Evolutionary conservation across 257 asterid genomes (phyloP).

Genomic region (Nemophila menziesii): DNA sequence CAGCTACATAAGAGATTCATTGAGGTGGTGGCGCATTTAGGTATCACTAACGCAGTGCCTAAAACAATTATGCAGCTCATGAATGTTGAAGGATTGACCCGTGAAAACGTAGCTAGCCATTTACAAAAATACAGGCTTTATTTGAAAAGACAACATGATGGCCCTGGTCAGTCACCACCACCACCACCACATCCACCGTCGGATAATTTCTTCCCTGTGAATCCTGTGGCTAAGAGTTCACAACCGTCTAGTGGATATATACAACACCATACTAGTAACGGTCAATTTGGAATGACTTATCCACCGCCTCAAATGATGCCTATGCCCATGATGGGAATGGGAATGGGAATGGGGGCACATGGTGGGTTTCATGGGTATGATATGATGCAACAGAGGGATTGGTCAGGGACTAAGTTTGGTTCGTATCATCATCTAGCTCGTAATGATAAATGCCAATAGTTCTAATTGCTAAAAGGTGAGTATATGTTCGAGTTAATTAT

Average conservation of each 20-base stretch:
- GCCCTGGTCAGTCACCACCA: conserved; percentile 43
- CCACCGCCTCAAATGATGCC: conserved; percentile 42
- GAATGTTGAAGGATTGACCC: conserved; percentile 89
- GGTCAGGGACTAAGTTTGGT: conserved; percentile 1
- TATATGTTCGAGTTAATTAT: not conserved
- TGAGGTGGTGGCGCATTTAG: conserved; percentile 79
- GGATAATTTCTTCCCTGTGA: conserved; percentile 67
- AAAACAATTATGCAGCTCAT: conserved; percentile 88
- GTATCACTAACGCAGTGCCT: conserved; percentile 76
- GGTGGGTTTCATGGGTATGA: conserved; percentile 13
- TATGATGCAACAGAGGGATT: conserved; percentile 7
- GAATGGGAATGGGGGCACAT: conserved; percentile 34
- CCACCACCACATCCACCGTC: conserved; percentile 64
- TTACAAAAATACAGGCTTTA: conserved; percentile 78
- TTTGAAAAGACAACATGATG: conserved; percentile 72
- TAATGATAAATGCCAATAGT: not conserved
- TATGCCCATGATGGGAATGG: conserved; percentile 45
- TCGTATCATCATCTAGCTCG: conserved; percentile 2
- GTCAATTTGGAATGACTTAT: conserved; percentile 32
- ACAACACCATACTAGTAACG: conserved; percentile 20
- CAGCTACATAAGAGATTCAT: conserved; percentile 84
- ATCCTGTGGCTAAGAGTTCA: conserved; percentile 65
- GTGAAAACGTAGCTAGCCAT: conserved; percentile 92
- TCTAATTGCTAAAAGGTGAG: conserved; percentile 1
- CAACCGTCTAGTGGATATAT: conserved; percentile 38